Conservation (phyloP, 2,329 filamentous ascomycete genomes). For the Zymoseptoria tritici region DNA sequence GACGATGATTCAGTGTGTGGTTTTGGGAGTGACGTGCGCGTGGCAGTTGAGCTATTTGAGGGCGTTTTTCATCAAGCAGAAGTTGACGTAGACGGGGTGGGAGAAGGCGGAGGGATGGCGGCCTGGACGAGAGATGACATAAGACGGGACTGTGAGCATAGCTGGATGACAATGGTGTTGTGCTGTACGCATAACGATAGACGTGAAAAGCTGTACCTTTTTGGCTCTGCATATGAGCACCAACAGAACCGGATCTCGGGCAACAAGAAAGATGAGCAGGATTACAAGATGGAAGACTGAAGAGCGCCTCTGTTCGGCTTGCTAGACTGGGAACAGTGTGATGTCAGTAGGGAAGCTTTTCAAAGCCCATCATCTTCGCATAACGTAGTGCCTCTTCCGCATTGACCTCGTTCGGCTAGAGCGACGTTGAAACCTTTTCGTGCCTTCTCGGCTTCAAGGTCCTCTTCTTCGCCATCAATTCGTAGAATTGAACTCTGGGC, state of each 20-base stretch:
- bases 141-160: neutral
- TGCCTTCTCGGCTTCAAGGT: too few relatives aligned
- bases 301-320: too few relatives aligned
- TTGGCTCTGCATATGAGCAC: neutral
- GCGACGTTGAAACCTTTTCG: too few relatives aligned
- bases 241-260: neutral
- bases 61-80: constrained; percentile 99
- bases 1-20: constrained; percentile 81
- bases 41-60: constrained; percentile 96
- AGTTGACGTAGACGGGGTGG: constrained; percentile 64
- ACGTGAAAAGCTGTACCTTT: neutral
- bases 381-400: too few relatives aligned
- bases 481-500: too few relatives aligned
- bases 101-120: neutral
- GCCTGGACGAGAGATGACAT: neutral
- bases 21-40: constrained; percentile 80
- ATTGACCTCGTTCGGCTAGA: too few relatives aligned
- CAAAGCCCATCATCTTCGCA: too few relatives aligned
- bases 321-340: too few relatives aligned
- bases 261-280: too few relatives aligned
- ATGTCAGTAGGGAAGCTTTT: too few relatives aligned
- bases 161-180: neutral
- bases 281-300: too few relatives aligned
- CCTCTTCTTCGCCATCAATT: too few relatives aligned
- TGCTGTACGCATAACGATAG: neutral